Conservation (phyloP, 805 yeast genomes). For the Sugiyamaella mastotermitis region DNA sequence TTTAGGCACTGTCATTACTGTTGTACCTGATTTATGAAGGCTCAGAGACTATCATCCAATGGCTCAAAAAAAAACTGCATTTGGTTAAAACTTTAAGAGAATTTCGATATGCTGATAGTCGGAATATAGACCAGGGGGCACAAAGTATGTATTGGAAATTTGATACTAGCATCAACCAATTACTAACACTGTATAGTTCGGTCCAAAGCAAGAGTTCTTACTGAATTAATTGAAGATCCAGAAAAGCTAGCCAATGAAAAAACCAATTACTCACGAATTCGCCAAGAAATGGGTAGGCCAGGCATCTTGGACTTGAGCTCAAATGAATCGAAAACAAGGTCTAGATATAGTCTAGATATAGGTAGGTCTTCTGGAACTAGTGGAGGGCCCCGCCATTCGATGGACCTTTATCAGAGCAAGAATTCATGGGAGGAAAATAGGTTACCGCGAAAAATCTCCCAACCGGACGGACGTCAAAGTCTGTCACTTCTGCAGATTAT, state of each 20-base stretch:
- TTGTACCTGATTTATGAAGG: conserved; percentile 84
- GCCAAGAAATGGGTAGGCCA: conserved; percentile 26
- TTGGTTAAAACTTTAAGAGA: conserved; percentile 84
- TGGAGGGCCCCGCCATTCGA: background rate
- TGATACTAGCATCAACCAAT: background rate
- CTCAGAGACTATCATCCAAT: conserved; percentile 76
- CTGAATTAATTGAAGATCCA: conserved; percentile 24
- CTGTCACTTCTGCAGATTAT: conserved; percentile 18
- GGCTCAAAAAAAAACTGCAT: conserved; percentile 84
- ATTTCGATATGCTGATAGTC: conserved; percentile 64
- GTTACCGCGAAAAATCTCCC: background rate
- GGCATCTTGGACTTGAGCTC: conserved; percentile 20
- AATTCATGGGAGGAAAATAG: background rate
- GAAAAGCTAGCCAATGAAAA: conserved; percentile 24
- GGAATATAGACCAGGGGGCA: conserved; percentile 29
- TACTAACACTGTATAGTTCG: conserved; percentile 17
- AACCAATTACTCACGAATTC: conserved; percentile 23
- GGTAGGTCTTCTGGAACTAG: background rate
- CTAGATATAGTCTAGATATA: background rate
- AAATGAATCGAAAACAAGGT: background rate
- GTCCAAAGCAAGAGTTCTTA: conserved; percentile 25
- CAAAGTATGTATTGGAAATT: conserved; percentile 14
- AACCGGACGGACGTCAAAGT: conserved; percentile 14
- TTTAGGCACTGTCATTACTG: conserved; percentile 60
- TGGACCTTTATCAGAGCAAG: background rate